These are phyloP conservation scores for Isatis lusitanica DNA, from an alignment of 441 rosid genomes.

Conservation along the genomic window DNA sequence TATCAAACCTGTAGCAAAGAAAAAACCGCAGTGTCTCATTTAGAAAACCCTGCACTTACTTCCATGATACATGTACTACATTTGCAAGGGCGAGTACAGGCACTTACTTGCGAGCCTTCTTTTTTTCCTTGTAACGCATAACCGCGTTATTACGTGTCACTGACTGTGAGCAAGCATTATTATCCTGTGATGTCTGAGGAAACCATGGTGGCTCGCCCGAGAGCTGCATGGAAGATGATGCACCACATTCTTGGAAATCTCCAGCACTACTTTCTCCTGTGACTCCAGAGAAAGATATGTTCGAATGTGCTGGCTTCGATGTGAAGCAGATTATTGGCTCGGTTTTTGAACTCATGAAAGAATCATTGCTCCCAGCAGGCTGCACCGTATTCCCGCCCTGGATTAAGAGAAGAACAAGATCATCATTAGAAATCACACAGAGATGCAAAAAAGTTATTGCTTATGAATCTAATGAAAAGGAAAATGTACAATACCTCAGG, in stretches of 20 bases:
- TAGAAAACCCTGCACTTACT: slow-evolving; percentile 1
- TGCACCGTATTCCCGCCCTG: slow-evolving; percentile 48
- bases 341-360: slow-evolving; percentile 67
- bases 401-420: slow-evolving; percentile 17
- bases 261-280: slow-evolving; percentile 81
- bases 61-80: background rate
- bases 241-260: slow-evolving; percentile 94
- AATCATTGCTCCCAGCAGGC: slow-evolving; percentile 76
- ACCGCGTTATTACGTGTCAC: slow-evolving; percentile 82
- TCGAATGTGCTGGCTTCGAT: slow-evolving; percentile 59
- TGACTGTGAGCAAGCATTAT: slow-evolving; percentile 46
- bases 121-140: slow-evolving; percentile 96
- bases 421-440: background rate
- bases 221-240: slow-evolving; percentile 65
- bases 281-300: slow-evolving; percentile 87
- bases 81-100: background rate
- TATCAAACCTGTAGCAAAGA: slow-evolving; percentile 69
- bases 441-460: background rate
- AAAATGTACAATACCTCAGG: slow-evolving; percentile 24
- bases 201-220: slow-evolving; percentile 95
- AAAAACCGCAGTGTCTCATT: background rate
- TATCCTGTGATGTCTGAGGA: slow-evolving; percentile 64
- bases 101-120: slow-evolving; percentile 90
- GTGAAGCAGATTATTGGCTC: slow-evolving; percentile 76
- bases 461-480: background rate